phyloP scores from a whole-genome alignment of 352 stramenopile genomes.

The Globisporangium lucens region DNA sequence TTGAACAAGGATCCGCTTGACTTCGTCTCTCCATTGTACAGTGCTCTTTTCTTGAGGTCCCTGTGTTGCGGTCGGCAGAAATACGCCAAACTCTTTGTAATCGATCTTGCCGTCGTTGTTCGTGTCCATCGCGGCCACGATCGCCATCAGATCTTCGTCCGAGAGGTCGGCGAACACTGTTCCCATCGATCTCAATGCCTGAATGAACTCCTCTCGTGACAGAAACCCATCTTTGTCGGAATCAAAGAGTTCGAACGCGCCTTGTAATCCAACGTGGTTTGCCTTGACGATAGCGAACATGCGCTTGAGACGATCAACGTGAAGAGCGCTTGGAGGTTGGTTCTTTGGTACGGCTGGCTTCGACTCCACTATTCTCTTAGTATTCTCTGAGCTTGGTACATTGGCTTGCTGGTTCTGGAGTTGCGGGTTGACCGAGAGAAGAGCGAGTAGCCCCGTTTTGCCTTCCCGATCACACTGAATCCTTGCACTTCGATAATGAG shows the following conservation, averaged over 20 bases:
- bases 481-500: conserved; percentile 22
- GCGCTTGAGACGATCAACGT: conserved; percentile 35
- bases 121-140: conserved; percentile 33
- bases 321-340: conserved; percentile 8
- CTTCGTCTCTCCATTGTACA: conserved; percentile 36
- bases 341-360: not conserved
- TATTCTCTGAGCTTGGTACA: not conserved
- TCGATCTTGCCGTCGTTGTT: conserved; percentile 49
- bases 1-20: conserved; percentile 48
- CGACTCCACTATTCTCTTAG: not conserved
- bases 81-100: conserved; percentile 41
- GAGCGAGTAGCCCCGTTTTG: conserved; percentile 40
- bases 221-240: conserved; percentile 38
- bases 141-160: conserved; percentile 33
- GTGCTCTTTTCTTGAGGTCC: conserved; percentile 3
- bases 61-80: conserved; percentile 18
- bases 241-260: conserved; percentile 50
- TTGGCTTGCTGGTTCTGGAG: not conserved
- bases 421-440: conserved; percentile 45
- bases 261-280: conserved; percentile 26
- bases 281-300: conserved; percentile 30
- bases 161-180: conserved; percentile 40
- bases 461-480: conserved; percentile 57
- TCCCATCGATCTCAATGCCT: conserved; percentile 43
- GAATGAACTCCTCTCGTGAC: conserved; percentile 43